Base-by-base conservation (phyloP, 192 early-diverging fungal species). In the Lunasporangiospora selenospora region DNA sequence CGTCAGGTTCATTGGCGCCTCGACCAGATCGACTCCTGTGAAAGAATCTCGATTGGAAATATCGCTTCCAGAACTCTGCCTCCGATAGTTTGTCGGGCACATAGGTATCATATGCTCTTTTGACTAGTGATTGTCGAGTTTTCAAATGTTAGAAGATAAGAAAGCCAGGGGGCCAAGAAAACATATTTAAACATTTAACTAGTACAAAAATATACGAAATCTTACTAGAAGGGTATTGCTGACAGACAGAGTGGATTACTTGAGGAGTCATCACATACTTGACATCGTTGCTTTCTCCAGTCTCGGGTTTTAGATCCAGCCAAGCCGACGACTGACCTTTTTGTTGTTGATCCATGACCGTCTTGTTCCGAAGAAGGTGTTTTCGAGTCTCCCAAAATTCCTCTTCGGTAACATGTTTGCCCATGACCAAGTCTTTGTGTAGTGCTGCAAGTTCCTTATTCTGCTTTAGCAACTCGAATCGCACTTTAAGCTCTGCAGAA, bases 301-400 rank as follows among this genome's bases (percentile, higher is more conserved):
- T 85, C 21, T 69, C 83, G 24, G 83, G 88, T 19, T 77, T 82
- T 53, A 88, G 66, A 41, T 85, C 90, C 6, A 93, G 80, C 79
- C 89, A 87, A 6, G 85, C 78, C 3, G 90, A 92, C 1, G 91
- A 87, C 43, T 83, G 82, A 26, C 96, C 96, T 65, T 90, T 93
- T 49, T 93, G 89, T 37, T 92, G 92, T 31, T 83, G 83, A 58
- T 79, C 77, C 55, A 82, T 82, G 23, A 85, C 87, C 1, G 82
- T 80, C 57, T 95, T 87, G 57, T 91, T 91, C 57, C 83, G 80
- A 39, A 95, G 77, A 31, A 93, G 65, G 51, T 92, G 76, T 71
- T 90, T 82, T n/a, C 91, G 79, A 40, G 83, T 87, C 48, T 88
- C 85, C 96, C 96, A 98, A 55, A 98, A 98, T 52, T 98, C 96